Percentiles rank a stretch among this genome's conserved stretches.
phyloP scores from a whole-genome alignment of 2,329 filamentous ascomycete species.

The Elsinoe fawcettii region DNA sequence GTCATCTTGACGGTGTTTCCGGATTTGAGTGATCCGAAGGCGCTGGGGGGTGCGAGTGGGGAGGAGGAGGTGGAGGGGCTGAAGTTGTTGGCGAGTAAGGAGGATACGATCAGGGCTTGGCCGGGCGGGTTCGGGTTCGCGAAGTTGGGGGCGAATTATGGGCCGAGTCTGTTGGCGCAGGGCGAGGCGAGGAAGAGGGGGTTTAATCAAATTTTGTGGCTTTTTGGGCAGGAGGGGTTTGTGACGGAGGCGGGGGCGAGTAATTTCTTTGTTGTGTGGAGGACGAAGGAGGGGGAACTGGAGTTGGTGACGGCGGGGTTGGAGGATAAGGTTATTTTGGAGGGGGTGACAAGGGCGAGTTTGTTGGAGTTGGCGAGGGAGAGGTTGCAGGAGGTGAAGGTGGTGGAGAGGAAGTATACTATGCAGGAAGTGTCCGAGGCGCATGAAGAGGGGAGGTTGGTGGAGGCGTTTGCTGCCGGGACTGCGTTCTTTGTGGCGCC shows the following conservation, averaged over 20 bases:
- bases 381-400: constrained; percentile 40
- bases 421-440: constrained; percentile 20
- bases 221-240: constrained; percentile 67
- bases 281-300: constrained; percentile 52
- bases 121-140: constrained; percentile 87
- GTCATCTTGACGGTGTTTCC: constrained; percentile 55
- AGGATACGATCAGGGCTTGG: constrained; percentile 86
- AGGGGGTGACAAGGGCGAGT: constrained; percentile 78
- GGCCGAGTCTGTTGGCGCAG: constrained; percentile 71
- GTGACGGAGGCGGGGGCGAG: constrained; percentile 88
- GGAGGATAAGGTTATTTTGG: constrained; percentile 74
- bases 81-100: constrained; percentile 67
- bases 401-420: constrained; percentile 21
- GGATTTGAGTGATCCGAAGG: constrained; percentile 30
- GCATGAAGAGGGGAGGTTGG: constrained; percentile 33
- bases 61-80: constrained; percentile 31
- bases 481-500: constrained; percentile 58
- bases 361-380: constrained; percentile 64
- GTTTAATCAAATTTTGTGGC: constrained; percentile 88
- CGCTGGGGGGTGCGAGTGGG: constrained; percentile 14
- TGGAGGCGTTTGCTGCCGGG: constrained; percentile 81
- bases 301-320: constrained; percentile 79
- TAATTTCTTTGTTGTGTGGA: constrained; percentile 87
- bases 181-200: constrained; percentile 64
- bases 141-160: constrained; percentile 92